Evolutionary conservation across 768 basidiomycete species (phyloP), one percentile per base, ranked within the genome.

Genomic region (Wakefieldia striispora): DNA sequence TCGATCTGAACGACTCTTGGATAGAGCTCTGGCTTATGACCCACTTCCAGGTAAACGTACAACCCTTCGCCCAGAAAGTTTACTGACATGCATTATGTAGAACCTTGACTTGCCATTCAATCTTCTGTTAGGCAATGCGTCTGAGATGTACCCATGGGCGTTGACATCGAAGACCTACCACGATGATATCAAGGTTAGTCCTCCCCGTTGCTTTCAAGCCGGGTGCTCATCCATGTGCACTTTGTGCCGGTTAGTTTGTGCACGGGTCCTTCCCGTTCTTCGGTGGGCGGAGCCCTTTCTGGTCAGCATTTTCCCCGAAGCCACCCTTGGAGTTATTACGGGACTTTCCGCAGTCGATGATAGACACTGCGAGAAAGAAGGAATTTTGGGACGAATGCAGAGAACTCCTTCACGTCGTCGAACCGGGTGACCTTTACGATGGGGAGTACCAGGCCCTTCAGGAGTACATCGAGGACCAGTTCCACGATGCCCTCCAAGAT

Each of bases 241-340:
- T 11, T 19, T 8, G 10, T 17, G 1, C 31, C 11, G 9, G 11
- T 39, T 17, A 54, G 55, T 58, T 49, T 41, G 38, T 58, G 17
- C 47, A 35, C 14, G 57, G 57, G 10, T 55, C 49, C 10, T 43
- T 46, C 29, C 55, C 55, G 23, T 59, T 48, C 42, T 59, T 59
- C 36, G 57, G 57, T 17, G 57, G 57, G 16, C 53, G 57, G 6
- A 54, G 51, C 24, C 31, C 46, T 9, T 56, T 59, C 35, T 59
- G 35, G 35, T 58, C 56, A 12, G 57, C 57, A 1, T 59, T 57
- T 57, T 55, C 44, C n/a, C 57, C 57, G 20, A 47, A 40, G 6
- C 57, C 57, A 1, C 39, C 40, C 19, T 21, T 31, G 4, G 37
- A 12, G 6, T 35, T 55, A 20, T 50, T 59, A 47, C 58, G 58